These are phyloP conservation scores for Phytophthora colocasiae DNA, from an alignment of 352 stramenopile genomes.

Conservation along the genomic window DNA sequence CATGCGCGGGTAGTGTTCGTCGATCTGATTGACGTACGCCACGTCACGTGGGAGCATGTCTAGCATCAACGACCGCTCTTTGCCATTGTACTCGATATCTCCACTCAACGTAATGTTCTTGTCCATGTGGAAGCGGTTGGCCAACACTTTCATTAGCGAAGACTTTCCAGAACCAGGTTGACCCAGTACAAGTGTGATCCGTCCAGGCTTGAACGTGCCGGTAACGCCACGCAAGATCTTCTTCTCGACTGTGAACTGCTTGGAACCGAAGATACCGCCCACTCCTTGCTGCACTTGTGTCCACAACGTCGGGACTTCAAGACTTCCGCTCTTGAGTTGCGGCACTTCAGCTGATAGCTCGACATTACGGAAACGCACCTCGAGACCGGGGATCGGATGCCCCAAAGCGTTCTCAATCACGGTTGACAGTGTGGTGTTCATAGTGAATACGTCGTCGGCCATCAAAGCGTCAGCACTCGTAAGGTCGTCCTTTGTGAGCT, in stretches of 20 bases:
- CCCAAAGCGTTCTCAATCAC: conserved; percentile 58
- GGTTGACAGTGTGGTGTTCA: conserved; percentile 58
- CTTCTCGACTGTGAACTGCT: conserved; percentile 44
- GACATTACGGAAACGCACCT: conserved; percentile 66
- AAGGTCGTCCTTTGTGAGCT: conserved; percentile 42
- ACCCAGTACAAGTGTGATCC: conserved; percentile 61
- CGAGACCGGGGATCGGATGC: conserved; percentile 52
- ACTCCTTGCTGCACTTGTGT: conserved; percentile 43
- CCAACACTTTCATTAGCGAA: conserved; percentile 52
- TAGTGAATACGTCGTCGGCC: conserved; percentile 56
- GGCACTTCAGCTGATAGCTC: conserved; percentile 45
- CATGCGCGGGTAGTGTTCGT: conserved; percentile 19
- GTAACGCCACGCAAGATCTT: conserved; percentile 53
- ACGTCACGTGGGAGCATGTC: conserved; percentile 46
- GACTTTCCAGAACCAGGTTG: conserved; percentile 33
- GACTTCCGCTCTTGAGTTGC: conserved; percentile 32
- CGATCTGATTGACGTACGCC: conserved; percentile 49
- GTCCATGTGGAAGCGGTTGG: conserved; percentile 57
- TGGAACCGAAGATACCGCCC: conserved; percentile 9
- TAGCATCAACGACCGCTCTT: conserved; percentile 37
- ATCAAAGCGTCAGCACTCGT: conserved; percentile 61
- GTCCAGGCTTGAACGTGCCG: conserved; percentile 52
- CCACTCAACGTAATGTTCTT: conserved; percentile 48
- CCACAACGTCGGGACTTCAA: conserved; percentile 52
- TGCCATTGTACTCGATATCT: conserved; percentile 55